A percentile compares a stretch with the other conserved stretches of the same genome.
Evolutionary conservation across 176 grass and related monocot genomes (phyloP).

Genomic region (Pharus latifolius): DNA sequence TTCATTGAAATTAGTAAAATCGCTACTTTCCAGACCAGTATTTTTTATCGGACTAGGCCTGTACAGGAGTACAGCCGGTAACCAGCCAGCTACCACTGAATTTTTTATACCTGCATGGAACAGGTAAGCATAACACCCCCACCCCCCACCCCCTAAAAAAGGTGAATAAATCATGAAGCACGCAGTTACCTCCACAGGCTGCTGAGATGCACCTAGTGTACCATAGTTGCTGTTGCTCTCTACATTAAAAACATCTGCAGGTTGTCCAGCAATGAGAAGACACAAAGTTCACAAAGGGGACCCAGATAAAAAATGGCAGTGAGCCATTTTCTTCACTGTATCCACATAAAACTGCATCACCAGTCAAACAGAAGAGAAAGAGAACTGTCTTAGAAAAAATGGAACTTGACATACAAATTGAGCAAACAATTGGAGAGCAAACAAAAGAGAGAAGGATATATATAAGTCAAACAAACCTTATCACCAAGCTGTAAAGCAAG

Average conservation of each 20-base stretch:
- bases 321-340: conserved; percentile 96
- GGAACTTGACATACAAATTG: no score
- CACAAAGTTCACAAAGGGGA: conserved; percentile 87
- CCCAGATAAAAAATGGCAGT: conserved; percentile 59
- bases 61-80: no score
- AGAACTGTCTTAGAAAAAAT: not conserved
- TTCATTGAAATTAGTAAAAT: no score
- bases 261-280: conserved; percentile 94
- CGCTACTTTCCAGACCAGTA: no score
- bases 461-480: conserved; percentile 35
- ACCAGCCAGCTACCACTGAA: no score
- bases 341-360: conserved; percentile 85
- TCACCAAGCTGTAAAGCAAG: conserved; percentile 91
- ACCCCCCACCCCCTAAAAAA: no score
- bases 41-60: no score
- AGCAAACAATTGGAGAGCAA: no score
- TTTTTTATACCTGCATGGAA: not conserved
- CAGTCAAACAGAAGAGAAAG: not conserved
- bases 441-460: not conserved
- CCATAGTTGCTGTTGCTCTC: conserved; percentile 31
- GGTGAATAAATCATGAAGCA: not conserved
- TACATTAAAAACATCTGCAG: conserved; percentile 72
- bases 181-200: conserved; percentile 48
- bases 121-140: no score
- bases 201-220: conserved; percentile 18